Conservation (phyloP, 768 basidiomycete genomes). For the Suillus placidus region DNA sequence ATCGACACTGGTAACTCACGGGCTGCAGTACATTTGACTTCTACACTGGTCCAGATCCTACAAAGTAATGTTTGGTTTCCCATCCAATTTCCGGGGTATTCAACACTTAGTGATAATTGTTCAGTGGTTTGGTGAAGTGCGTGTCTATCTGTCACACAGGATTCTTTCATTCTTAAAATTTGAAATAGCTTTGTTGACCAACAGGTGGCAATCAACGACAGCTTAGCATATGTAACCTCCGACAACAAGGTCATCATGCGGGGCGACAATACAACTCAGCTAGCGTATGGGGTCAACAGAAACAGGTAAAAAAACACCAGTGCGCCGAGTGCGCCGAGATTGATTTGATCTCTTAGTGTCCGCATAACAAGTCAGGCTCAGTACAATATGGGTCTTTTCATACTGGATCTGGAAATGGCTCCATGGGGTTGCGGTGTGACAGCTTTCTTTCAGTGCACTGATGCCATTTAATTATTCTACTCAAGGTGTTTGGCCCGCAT, state of each 20-base stretch:
- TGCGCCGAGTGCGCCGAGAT: conserved; percentile 9
- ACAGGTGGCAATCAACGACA: conserved; percentile 51
- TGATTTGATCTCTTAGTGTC: conserved; percentile 48
- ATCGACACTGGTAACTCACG: background rate
- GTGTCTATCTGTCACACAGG: conserved; percentile 23
- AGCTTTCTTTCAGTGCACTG: conserved; percentile 6
- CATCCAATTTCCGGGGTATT: conserved; percentile 13
- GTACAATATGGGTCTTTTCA: conserved; percentile 80
- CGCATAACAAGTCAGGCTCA: conserved; percentile 67
- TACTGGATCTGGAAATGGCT: conserved; percentile 81
- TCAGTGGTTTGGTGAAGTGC: conserved; percentile 73
- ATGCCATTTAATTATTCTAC: conserved; percentile 12
- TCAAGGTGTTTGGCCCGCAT: conserved; percentile 81
- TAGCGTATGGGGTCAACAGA: conserved; percentile 56
- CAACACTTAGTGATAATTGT: conserved; percentile 18
- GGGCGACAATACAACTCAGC: conserved; percentile 66
- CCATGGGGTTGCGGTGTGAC: conserved; percentile 86
- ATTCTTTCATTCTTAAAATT: background rate
- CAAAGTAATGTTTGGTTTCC: conserved; percentile 49
- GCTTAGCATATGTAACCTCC: conserved; percentile 58
- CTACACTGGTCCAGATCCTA: conserved; percentile 65
- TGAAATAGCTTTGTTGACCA: conserved; percentile 60
- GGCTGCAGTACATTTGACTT: conserved; percentile 54
- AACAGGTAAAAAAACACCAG: conserved; percentile 50
- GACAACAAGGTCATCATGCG: conserved; percentile 73